Evolutionary conservation across 805 yeast species (phyloP), one percentile per base, ranked within the genome.

Genomic region (Yamadazyma akitaensis): DNA sequence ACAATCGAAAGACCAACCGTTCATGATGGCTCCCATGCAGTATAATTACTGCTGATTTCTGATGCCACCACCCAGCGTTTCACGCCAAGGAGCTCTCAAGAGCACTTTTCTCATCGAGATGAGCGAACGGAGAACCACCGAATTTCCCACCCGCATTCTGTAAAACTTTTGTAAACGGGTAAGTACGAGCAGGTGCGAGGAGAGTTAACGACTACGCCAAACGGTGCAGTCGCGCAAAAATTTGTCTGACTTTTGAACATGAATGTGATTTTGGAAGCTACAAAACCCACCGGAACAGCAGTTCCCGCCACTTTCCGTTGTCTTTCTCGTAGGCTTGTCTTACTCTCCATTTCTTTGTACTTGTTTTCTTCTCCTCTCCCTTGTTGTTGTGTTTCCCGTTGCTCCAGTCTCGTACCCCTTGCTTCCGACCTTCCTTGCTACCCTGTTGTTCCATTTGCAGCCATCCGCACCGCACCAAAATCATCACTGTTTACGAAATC

Each of bases 11-110:
- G 68, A 62, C 79, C 81, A 76, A 76, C 81, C 77, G 72, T 66
- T 77, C 77, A 77, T 75, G 64, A 63, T 61, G 76, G 77, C 80
- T 75, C 79, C 81, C 82, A 76, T 75, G 62, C 62, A 60, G 54
- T 43, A n/a, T n/a, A 40, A 9, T 28, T 44, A 37, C 54, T 41
- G 64, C 60, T 59, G 53, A 58, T 77, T 77, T 75, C 82, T 77
- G 75, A 73, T 77, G 79, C 75, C 79, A 62, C 62, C 64, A 76
- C 79, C 80, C 80, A 59, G 75, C 81, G 80, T 68, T 70, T 60
- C 79, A 68, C 81, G 79, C 77, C 66, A 40, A 36, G 51, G 78
- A 62, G 66, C 81, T 77, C 82, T 77, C 82, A 76, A 61, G 81
- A 77, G 81, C 68, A 65, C 25, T 37, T 51, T 53, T 46, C 41